Evolutionary conservation across 768 basidiomycete species (phyloP).

Genomic region (Lactarius evosmus): DNA sequence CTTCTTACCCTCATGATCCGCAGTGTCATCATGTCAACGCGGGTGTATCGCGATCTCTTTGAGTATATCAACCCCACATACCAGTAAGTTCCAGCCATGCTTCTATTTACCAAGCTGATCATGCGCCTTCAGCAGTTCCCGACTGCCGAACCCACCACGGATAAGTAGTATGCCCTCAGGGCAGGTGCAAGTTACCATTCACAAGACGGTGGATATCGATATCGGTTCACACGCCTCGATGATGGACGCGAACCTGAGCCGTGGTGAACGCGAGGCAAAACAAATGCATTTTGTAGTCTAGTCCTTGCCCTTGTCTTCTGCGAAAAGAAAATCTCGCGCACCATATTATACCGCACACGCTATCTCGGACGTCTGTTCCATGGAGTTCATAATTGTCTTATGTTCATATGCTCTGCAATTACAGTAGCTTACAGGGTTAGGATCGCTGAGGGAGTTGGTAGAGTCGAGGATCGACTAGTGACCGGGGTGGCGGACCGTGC

Average conservation of each 20-base stretch:
- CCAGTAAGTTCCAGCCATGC: neutral
- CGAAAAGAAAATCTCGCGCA: neutral
- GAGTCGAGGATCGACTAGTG: no score
- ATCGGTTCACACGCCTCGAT: neutral
- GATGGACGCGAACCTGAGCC: neutral
- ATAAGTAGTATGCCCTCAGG: neutral
- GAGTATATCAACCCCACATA: conserved; percentile 12
- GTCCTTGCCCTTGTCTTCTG: neutral
- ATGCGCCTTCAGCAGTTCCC: neutral
- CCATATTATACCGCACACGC: neutral
- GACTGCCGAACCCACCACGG: neutral
- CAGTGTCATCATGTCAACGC: conserved; percentile 12
- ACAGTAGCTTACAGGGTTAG: no score
- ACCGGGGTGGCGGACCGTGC: no score
- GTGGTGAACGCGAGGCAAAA: conserved; percentile 18
- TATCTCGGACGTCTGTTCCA: no score
- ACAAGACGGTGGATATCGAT: conserved; percentile 16
- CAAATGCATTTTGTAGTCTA: conserved; percentile 5
- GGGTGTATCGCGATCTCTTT: conserved; percentile 17
- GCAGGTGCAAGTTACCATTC: conserved; percentile 5
- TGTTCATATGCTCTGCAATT: no score
- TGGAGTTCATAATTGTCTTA: no score
- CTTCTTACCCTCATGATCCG: neutral
- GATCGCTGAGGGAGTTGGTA: no score
- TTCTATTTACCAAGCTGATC: neutral